Evolutionary conservation across 768 basidiomycete species (phyloP), one percentile per base, ranked within the genome.

Genomic region (Multifurca ochricompacta): DNA sequence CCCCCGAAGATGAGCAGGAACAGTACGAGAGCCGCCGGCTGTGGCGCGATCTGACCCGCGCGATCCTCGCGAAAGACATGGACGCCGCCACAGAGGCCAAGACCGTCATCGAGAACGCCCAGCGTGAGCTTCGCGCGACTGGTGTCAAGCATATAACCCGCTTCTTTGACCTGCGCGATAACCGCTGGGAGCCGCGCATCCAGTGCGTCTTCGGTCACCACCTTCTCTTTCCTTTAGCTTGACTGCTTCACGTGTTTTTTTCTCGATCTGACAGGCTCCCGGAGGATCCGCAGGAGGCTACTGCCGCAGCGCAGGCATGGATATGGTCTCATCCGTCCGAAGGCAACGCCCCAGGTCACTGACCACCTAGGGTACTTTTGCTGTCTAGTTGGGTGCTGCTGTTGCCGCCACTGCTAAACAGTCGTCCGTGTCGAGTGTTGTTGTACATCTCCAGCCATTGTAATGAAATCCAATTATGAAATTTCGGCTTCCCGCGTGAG

Each of bases 11-110:
- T 4, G 81, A 91, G 58, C 96, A 99, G 65, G 91, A 95, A 63
- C 76, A 77, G 16, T 87, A 91, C 63, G 96, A 99, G 70, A 95
- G 30, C 36, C 51, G 11, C 61, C 85, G 87, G 62, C 70, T 97
- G 49, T 99, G 96, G 96, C 65, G 73, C 35, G 75, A 82, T 42
- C 71, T 99, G 39, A 98, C 96, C 23, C 72, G 76, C 16, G 96
- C 95, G 18, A 97, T 99, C 69, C 67, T 76, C 28, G 74, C 74
- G 30, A 90, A 86, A 65, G 92, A 99, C 67, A 95, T 98, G 91
- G 91, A 94, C 62, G 84, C 81, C 10, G 96, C 96, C 21, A 96
- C 93, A 4, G 79, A 79, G 25, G 90, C 91, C 44, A 99, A 99
- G 75, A 80, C 81, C 2, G 76, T 77, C 11, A 89, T 99, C 1